Evolutionary conservation across 768 basidiomycete genomes (phyloP).

Genomic region (Trametes sanguinea): DNA sequence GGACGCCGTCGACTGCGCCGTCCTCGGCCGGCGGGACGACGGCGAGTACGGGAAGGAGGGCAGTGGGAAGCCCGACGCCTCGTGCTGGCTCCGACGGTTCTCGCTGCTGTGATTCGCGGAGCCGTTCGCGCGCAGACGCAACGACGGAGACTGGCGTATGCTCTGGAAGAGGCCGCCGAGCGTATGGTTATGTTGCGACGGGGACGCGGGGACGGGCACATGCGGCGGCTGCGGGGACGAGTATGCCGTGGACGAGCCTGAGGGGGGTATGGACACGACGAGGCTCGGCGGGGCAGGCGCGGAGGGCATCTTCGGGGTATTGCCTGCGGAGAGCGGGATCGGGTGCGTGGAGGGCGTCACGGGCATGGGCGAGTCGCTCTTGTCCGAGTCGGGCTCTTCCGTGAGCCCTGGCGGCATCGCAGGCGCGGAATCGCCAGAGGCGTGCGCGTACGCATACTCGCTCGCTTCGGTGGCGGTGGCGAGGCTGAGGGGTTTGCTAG

Average conservation of each 20-base stretch:
- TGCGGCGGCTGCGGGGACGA: slow-evolving; percentile 3
- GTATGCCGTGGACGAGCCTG: no score
- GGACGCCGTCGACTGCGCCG: slow-evolving; percentile 25
- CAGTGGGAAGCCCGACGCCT: slow-evolving; percentile 28
- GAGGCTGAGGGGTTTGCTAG: slow-evolving; percentile 21
- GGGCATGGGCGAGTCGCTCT: slow-evolving; percentile 29
- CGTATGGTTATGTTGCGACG: slow-evolving; percentile 6
- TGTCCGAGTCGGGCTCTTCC: slow-evolving; percentile 27
- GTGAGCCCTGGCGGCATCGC: slow-evolving; percentile 41
- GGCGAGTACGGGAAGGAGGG: slow-evolving; percentile 25
- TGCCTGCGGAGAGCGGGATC: slow-evolving; percentile 17
- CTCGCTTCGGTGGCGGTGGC: slow-evolving; percentile 3
- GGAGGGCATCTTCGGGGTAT: slow-evolving; percentile 21
- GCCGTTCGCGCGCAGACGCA: slow-evolving; percentile 28
- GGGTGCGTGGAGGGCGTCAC: slow-evolving; percentile 26
- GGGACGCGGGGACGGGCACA: slow-evolving; percentile 24
- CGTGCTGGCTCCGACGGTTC: slow-evolving; percentile 23
- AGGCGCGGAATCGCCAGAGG: slow-evolving; percentile 26
- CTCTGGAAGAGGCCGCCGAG: slow-evolving; percentile 29
- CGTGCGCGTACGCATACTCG: slow-evolving; percentile 15
- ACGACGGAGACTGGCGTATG: slow-evolving; percentile 31
- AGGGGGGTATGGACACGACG: slow-evolving; percentile 15
- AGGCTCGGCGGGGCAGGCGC: slow-evolving; percentile 15
- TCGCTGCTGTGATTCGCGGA: slow-evolving; percentile 18
- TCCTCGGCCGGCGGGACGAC: slow-evolving; percentile 26